Base-by-base conservation (phyloP, 225 moss, liverwort and hornwort species). In the Physcomitrium patens region DNA sequence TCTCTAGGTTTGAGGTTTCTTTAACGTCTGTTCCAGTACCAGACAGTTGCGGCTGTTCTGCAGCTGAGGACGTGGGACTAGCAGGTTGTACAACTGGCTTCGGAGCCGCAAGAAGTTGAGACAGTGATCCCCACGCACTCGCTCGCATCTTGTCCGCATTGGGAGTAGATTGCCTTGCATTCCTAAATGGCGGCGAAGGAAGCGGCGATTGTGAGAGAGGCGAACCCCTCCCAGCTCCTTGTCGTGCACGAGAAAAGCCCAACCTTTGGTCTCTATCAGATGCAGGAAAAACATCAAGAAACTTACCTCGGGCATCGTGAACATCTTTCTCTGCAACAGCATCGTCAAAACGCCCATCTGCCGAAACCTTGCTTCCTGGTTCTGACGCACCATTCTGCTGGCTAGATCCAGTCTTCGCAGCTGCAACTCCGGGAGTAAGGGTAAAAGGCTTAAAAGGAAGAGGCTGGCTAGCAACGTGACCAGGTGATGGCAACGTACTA, bases 331-430 rank as follows among this genome's bases (percentile, higher is more conserved):
- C 88, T 18, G 67, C 73, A 27, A 83, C 72, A 27, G 76, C 83
- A 85, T 88, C 83, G 67, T 88, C 88, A 70, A 83, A 88, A 37
- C 78, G 88, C 37, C 63, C 78, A 23, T 85, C 80, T 48, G 68
- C n/a, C 18, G 44, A 52, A 60, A 22, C 67, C 16, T 54, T 71
- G 19, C 50, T 70, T 5, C 76, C 80, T 8, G 46, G 18, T 60
- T 73, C 73, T 41, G 81, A 63, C n/a, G 68, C 47, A 16, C 10
- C 23, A 70, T 20, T 66, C 48, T 66, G 81, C 58, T 62, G 79
- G 63, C 55, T 55, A 42, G 37, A 8, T 27, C 63, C 74, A 50
- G 23, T 44, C 51, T 74, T 55, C 61, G 9, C 65, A 13, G 54
- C 55, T 69, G 8, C 22, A 42, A 15, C 60, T 10, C 52, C 72